Conservation (phyloP, 345 rosid species). For the Geranium brycei region DNA sequence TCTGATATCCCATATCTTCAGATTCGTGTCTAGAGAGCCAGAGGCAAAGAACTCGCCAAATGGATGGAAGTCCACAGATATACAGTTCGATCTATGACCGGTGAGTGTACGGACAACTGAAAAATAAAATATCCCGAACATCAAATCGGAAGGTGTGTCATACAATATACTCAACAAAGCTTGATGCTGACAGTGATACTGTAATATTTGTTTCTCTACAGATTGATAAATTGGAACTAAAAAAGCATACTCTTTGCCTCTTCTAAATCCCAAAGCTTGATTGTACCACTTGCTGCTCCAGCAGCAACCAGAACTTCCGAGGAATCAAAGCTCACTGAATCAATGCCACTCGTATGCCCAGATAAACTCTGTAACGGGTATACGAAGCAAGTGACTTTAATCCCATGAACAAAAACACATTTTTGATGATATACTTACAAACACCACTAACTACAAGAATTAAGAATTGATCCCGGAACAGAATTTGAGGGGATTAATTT, state of each 20-base stretch:
- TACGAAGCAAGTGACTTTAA: no score
- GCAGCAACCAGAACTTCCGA: constrained; percentile 91
- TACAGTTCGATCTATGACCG: constrained; percentile 96
- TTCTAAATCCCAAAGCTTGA: constrained; percentile 96
- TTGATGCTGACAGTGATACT: neutral
- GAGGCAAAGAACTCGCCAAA: constrained; percentile 99
- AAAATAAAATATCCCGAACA: constrained; percentile 4
- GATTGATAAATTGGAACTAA: neutral
- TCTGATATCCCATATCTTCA: constrained; percentile 98
- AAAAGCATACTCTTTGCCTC: constrained; percentile 89
- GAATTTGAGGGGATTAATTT: no score
- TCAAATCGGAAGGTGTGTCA: neutral
- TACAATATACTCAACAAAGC: neutral
- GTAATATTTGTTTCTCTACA: no score
- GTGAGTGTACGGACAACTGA: constrained; percentile 89
- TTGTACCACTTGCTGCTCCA: constrained; percentile 95
- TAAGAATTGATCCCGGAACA: no score
- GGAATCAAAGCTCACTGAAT: constrained; percentile 92
- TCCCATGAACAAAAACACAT: no score
- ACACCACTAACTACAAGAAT: no score
- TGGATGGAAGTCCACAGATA: constrained; percentile 92
- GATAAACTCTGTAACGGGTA: constrained; percentile 61
- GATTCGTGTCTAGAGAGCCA: constrained; percentile 92
- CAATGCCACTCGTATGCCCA: constrained; percentile 91
- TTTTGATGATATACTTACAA: no score